These are phyloP conservation scores for Ammopiptanthus mongolicus DNA, from an alignment of 306 rosid species.

Conservation along the genomic window DNA sequence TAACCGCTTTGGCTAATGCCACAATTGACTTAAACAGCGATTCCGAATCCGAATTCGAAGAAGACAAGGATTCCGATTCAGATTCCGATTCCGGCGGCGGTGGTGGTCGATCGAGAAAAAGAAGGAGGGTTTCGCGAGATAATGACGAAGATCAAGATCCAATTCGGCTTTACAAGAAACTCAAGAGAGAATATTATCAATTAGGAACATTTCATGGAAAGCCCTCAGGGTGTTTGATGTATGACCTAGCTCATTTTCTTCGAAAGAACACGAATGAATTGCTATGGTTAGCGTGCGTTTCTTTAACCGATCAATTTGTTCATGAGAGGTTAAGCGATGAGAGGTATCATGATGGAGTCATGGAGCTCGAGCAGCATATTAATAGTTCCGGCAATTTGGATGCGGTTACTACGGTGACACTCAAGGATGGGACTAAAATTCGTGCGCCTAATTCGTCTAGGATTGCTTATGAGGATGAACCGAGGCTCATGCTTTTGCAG, in stretches of 20 bases:
- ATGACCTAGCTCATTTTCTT: slow-evolving; percentile 71
- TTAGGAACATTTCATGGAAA: slow-evolving; percentile 92
- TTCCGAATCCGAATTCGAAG: not conserved
- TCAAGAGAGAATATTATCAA: slow-evolving; percentile 63
- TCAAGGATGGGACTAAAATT: slow-evolving; percentile 84
- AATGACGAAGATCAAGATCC: slow-evolving; percentile 54
- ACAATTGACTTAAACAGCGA: slow-evolving; percentile 3
- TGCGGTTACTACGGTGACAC: slow-evolving; percentile 62
- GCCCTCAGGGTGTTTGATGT: slow-evolving; percentile 95
- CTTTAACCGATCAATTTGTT: slow-evolving; percentile 85
- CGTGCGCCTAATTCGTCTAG: slow-evolving; percentile 58
- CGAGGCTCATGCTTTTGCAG: slow-evolving; percentile 78
- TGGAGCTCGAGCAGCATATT: slow-evolving; percentile 89
- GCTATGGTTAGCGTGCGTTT: slow-evolving; percentile 83
- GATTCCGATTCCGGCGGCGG: not conserved
- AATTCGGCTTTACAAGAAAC: slow-evolving; percentile 46
- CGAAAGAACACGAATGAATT: slow-evolving; percentile 85
- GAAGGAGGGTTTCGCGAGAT: slow-evolving; percentile 42
- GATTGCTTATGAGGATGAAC: slow-evolving; percentile 91
- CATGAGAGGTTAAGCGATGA: slow-evolving; percentile 90
- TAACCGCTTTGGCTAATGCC: slow-evolving; percentile 70
- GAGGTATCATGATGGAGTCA: slow-evolving; percentile 83
- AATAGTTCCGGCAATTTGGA: slow-evolving; percentile 85
- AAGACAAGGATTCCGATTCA: not conserved
- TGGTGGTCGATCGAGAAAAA: slow-evolving; percentile 35